Percentiles rank a stretch among this genome's conserved stretches.
These are phyloP conservation scores for Euptelea pleiosperma DNA, from an alignment of 164 flowering plant species.

Conservation along the genomic window DNA sequence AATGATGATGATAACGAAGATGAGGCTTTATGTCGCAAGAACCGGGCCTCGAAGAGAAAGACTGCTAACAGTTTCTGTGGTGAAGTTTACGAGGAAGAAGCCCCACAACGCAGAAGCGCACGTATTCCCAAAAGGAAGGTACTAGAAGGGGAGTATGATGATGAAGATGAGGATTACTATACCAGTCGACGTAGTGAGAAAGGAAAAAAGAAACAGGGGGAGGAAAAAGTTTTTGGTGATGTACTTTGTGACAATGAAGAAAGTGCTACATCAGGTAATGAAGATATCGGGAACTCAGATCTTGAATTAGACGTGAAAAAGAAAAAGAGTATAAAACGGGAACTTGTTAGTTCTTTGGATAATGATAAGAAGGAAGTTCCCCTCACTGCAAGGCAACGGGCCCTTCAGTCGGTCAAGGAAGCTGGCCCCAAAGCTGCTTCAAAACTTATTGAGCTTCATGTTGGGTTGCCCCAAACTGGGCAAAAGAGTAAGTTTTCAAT, in stretches of 20 bases:
- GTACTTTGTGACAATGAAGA: not conserved
- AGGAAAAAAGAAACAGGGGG: constrained; percentile 8
- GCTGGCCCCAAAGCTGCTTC: constrained; percentile 1
- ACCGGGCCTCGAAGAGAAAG: not conserved
- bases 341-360: constrained; percentile 1
- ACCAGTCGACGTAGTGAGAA: not conserved
- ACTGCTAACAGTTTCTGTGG: not conserved
- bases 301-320: constrained; percentile 1
- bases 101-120: constrained; percentile 5
- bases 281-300: constrained; percentile 8
- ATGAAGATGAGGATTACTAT: constrained; percentile 8
- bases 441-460: constrained; percentile 13
- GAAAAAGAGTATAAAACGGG: constrained; percentile 12
- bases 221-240: not conserved
- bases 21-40: not conserved
- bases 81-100: not conserved
- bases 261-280: constrained; percentile 2
- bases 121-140: constrained; percentile 1
- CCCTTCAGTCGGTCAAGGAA: constrained; percentile 17
- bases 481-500: constrained; percentile 8
- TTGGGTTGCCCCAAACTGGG: constrained; percentile 10
- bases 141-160: not conserved
- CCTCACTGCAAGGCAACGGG: constrained; percentile 19
- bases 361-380: constrained; percentile 17
- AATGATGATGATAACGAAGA: constrained; percentile 5